Evolutionary conservation across 2,329 filamentous ascomycete species (phyloP).

Genomic region (Cytospora mali): DNA sequence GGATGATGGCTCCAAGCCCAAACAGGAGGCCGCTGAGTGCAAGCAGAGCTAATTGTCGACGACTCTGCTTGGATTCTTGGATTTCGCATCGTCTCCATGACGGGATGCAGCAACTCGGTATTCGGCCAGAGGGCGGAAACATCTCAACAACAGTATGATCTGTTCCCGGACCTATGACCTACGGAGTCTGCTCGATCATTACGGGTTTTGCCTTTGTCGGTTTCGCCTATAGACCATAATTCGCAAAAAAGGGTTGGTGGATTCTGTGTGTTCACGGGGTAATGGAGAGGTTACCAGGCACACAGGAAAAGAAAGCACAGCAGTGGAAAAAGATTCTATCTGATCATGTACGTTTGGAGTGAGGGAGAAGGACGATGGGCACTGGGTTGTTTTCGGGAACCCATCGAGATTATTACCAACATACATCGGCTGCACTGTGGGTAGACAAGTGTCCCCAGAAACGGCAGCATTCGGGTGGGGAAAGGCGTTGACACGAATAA

Average conservation of each 20-base stretch:
- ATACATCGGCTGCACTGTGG: conserved; percentile 26
- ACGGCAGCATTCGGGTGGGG: conserved; percentile 18
- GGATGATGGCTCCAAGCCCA: conserved; percentile 86
- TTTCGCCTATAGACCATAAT: conserved; percentile 31
- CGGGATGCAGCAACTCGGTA: conserved; percentile 16
- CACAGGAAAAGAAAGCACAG: conserved; percentile 1
- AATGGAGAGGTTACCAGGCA: conserved; percentile 1
- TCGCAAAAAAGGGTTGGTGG: conserved; percentile 25
- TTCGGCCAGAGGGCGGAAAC: conserved; percentile 11
- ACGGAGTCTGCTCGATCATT: conserved; percentile 26
- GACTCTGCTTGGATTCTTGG: conserved; percentile 20
- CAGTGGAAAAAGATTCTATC: conserved; percentile 20
- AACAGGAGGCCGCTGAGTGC: conserved; percentile 93
- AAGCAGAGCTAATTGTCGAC: conserved; percentile 76
- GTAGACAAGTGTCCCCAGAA: conserved; percentile 29
- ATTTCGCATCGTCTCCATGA: conserved; percentile 20
- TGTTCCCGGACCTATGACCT: conserved; percentile 18
- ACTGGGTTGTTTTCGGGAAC: conserved; percentile 20
- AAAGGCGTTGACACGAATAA: conserved; percentile 27
- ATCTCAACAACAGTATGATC: conserved; percentile 18
- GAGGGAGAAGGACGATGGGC: conserved; percentile 19
- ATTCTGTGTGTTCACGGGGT: conserved; percentile 17
- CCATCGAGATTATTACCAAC: conserved; percentile 24
- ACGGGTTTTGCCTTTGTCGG: conserved; percentile 25
- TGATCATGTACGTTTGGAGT: conserved; percentile 20